phyloP scores from a whole-genome alignment of 2,329 filamentous ascomycete species.

The Colletotrichum scovillei region DNA sequence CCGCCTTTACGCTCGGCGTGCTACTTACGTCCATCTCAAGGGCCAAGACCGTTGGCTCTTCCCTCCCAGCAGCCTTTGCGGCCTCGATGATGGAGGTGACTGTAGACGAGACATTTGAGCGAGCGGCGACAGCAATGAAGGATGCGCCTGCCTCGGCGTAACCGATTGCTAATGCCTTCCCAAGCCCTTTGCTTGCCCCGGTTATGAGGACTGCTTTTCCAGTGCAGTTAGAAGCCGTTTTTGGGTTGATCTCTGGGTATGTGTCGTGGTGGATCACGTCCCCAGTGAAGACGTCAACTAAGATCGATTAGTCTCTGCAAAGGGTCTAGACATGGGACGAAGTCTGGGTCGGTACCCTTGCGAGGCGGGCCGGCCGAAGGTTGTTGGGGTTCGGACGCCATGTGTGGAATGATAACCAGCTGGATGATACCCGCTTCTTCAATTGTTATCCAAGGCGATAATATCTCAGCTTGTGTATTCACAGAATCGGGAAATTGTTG shows the following conservation, averaged over 20 bases:
- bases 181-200: constrained; percentile 66
- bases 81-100: constrained; percentile 48
- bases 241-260: constrained; percentile 64
- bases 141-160: constrained; percentile 65
- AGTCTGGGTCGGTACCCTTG: constrained; percentile 7
- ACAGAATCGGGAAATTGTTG: background rate
- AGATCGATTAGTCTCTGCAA: background rate
- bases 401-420: constrained; percentile 1
- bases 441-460: too few relatives aligned
- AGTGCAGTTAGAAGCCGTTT: constrained; percentile 49
- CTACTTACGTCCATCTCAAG: constrained; percentile 53
- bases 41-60: constrained; percentile 52
- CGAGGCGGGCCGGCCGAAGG: constrained; percentile 26
- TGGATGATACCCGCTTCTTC: background rate
- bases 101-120: constrained; percentile 56
- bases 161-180: constrained; percentile 63
- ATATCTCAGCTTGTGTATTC: background rate
- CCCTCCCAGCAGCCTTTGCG: constrained; percentile 43
- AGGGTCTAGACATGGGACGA: too few relatives aligned
- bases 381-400: constrained; percentile 6
- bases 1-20: constrained; percentile 45
- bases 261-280: constrained; percentile 57
- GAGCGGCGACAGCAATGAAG: constrained; percentile 63
- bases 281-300: constrained; percentile 41
- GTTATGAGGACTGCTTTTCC: constrained; percentile 61